phyloP scores from a whole-genome alignment of 345 rosid genomes.

The Litchi chinensis region DNA sequence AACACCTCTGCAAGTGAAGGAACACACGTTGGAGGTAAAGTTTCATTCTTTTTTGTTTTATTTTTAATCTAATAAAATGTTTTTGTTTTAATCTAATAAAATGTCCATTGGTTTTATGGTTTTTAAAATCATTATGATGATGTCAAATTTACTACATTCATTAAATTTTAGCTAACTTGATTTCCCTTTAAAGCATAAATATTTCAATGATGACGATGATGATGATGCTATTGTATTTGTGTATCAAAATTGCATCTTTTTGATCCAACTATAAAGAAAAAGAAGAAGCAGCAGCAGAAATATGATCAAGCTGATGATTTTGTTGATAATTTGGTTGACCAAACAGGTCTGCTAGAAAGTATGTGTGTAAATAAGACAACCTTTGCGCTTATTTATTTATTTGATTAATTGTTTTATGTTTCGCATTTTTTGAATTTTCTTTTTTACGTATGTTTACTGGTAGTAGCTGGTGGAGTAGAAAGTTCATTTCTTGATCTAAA shows the following conservation, averaged over 20 bases:
- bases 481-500: neutral
- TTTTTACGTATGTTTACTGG: neutral
- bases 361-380: neutral
- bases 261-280: conserved; percentile 4
- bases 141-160: neutral
- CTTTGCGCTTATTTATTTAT: no score
- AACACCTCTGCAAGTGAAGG: neutral
- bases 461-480: neutral
- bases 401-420: no score
- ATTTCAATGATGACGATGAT: neutral
- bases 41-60: neutral
- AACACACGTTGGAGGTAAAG: neutral
- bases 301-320: neutral
- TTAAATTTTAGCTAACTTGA: neutral
- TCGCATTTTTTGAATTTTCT: no score
- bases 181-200: no score
- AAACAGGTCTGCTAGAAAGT: neutral
- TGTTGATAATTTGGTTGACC: neutral
- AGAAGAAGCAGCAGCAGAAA: neutral
- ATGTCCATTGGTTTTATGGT: no score
- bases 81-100: no score
- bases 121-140: neutral
- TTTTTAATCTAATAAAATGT: neutral
- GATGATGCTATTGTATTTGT: neutral
- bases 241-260: neutral